Evolutionary conservation across 192 early-diverging fungal species (phyloP).

Genomic region (Gryganskiella cystojenkinii): DNA sequence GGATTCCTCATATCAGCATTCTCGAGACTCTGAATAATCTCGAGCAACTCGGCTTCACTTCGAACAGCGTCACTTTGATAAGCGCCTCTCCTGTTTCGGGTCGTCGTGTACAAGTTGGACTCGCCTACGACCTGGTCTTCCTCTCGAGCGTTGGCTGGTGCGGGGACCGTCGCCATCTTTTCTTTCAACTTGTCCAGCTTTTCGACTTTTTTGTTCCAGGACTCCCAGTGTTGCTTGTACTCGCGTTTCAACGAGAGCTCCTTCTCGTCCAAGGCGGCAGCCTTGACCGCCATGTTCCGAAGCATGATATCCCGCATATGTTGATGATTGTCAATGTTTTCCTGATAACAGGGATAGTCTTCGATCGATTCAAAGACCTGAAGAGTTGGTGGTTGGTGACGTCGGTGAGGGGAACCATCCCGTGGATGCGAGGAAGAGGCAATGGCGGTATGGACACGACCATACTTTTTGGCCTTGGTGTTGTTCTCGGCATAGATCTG

Average conservation of each 20-base stretch:
- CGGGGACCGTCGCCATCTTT: slow-evolving; percentile 37
- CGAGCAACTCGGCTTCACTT: slow-evolving; percentile 81
- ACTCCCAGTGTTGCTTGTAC: slow-evolving; percentile 58
- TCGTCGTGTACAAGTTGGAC: slow-evolving; percentile 32
- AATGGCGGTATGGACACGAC: slow-evolving; percentile 44
- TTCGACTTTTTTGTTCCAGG: slow-evolving; percentile 57
- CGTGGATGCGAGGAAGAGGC: slow-evolving; percentile 29
- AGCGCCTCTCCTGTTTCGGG: slow-evolving; percentile 43
- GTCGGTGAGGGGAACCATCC: slow-evolving; percentile 26
- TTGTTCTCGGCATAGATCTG: slow-evolving; percentile 55
- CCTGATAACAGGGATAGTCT: slow-evolving; percentile 58
- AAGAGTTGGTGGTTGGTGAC: slow-evolving; percentile 33
- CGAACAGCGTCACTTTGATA: slow-evolving; percentile 79
- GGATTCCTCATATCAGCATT: slow-evolving; percentile 78
- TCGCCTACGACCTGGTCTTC: slow-evolving; percentile 42
- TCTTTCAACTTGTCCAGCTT: slow-evolving; percentile 54
- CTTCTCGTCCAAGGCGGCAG: slow-evolving; percentile 48
- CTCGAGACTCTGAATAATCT: slow-evolving; percentile 78
- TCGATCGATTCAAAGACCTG: slow-evolving; percentile 49
- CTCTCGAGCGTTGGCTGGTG: slow-evolving; percentile 26
- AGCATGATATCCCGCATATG: slow-evolving; percentile 24
- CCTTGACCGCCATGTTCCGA: slow-evolving; percentile 32
- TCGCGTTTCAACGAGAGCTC: slow-evolving; percentile 55
- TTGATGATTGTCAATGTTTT: slow-evolving; percentile 51
- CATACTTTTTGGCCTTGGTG: slow-evolving; percentile 46